Base-by-base conservation (phyloP, 78 protist species). In the Bigelowiella natans region DNA sequence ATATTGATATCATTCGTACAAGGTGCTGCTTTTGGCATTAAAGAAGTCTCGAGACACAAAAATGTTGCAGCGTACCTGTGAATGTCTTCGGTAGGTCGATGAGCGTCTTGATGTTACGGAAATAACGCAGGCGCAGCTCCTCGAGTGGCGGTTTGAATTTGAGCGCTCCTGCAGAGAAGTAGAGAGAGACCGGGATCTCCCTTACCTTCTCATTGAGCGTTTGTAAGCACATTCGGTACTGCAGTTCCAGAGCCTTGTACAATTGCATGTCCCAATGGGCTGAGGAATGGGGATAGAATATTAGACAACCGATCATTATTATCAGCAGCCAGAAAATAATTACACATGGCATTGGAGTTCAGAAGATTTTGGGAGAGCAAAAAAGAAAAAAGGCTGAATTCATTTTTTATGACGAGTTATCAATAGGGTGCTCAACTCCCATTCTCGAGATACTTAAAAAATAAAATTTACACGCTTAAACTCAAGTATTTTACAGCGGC, bases 261-360 rank as follows among this genome's bases (percentile, higher is more conserved):
- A 96, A 91, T 88, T 96, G 97, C 85, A 90, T 29, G 93, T 96
- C 96, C 97, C 96, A 95, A 92, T 96, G 96, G 38, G 73, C 73
- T n/a, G n/a, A n/a, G 82, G 82, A 28, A 11, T 11, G 40, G 29
- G 28, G 1, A 1, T 85, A 92, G 85, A 83, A 18, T 11, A 36
- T 37, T 36, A 2, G 88, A 39, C 51, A 1, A 0, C 7, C 38
- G 88, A 2, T 91, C 92, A 83, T 82, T 51, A 34, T 2, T 29
- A 29, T 86, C 37, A 30, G 88, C 64, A 18, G n/a, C 38, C 37
- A 29, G 91, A 2, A 93, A 31, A 2, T 7, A 26, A 63, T 18
- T 26, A 26, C n/a, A 63, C 31, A 63, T 29, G 31, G 31, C 82
- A 63, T 18, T 63, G 18, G 26, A 63, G 26, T 29, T 63, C 82